phyloP scores from a whole-genome alignment of 768 basidiomycete genomes.

The Termitomyces heimii region DNA sequence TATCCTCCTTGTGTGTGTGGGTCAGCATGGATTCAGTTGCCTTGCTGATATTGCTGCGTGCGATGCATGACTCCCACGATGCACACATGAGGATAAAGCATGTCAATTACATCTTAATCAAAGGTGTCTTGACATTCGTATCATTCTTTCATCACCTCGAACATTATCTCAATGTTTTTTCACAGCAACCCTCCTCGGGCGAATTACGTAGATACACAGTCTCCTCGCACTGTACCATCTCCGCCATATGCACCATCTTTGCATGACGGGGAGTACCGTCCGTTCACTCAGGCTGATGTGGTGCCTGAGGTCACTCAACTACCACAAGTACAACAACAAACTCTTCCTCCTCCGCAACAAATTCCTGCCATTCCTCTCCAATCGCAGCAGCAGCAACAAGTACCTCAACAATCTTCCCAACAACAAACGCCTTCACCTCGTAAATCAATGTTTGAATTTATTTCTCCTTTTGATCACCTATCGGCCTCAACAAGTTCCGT shows the following conservation, averaged over 20 bases:
- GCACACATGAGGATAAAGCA: conserved; percentile 1
- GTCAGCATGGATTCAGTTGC: background rate
- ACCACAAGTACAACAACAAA: conserved; percentile 24
- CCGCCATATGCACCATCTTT: conserved; percentile 40
- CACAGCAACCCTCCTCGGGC: conserved; percentile 41
- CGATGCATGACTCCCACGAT: conserved; percentile 3
- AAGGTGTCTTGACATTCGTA: background rate
- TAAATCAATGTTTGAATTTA: conserved; percentile 81
- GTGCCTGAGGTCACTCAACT: conserved; percentile 34
- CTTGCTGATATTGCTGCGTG: background rate
- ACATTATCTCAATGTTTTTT: conserved; percentile 15
- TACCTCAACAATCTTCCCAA: conserved; percentile 20
- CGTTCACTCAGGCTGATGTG: conserved; percentile 37
- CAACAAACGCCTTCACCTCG: conserved; percentile 59
- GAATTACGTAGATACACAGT: conserved; percentile 45
- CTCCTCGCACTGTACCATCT: conserved; percentile 34
- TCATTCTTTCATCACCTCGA: background rate
- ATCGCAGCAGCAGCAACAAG: conserved; percentile 17
- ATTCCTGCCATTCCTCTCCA: conserved; percentile 31
- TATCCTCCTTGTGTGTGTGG: background rate
- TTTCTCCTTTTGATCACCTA: conserved; percentile 80
- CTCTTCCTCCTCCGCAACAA: conserved; percentile 20
- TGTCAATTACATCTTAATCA: background rate
- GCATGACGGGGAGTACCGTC: conserved; percentile 40
- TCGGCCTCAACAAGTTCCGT: conserved; percentile 38